phyloP scores from a whole-genome alignment of 2,329 filamentous ascomycete genomes.

The Xenoacremonium recifei region DNA sequence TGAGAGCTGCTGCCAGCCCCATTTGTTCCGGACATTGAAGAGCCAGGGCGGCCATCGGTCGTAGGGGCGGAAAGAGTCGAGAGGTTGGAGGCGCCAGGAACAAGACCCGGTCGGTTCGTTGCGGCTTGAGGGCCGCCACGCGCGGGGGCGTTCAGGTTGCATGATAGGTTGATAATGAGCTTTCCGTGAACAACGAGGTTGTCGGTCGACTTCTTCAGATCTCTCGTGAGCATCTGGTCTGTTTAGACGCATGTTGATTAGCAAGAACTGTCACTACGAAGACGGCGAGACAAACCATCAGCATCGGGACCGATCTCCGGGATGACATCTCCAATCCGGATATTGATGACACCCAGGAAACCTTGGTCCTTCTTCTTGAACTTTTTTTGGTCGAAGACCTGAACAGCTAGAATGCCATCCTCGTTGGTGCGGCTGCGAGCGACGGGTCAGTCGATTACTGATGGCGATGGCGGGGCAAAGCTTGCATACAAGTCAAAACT shows the following conservation, averaged over 20 bases:
- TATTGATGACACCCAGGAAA: constrained; percentile 96
- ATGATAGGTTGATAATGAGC: constrained; percentile 93
- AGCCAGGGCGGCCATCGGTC: constrained; percentile 49
- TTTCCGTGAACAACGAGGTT: constrained; percentile 98
- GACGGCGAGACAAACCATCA: constrained; percentile 66
- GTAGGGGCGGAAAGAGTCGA: constrained; percentile 43
- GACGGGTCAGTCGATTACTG: constrained; percentile 11
- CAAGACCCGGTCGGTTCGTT: constrained; percentile 45
- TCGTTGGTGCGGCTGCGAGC: constrained; percentile 76
- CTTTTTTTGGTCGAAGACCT: constrained; percentile 99
- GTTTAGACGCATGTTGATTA: constrained; percentile 2
- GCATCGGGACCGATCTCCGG: constrained; percentile 79
- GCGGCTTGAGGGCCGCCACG: constrained; percentile 45
- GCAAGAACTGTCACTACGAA: constrained; percentile 18
- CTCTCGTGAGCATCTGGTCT: constrained; percentile 98
- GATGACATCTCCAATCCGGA: constrained; percentile 91
- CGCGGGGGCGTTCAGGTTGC: constrained; percentile 74
- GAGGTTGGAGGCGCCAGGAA: constrained; percentile 43
- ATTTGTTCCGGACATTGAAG: constrained; percentile 51
- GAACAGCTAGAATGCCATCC: constrained; percentile 93
- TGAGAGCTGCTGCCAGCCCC: constrained; percentile 42
- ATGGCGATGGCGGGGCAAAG: constrained; percentile 16
- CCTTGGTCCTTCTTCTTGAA: constrained; percentile 99
- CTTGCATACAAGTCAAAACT: constrained; percentile 97
- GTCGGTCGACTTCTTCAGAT: constrained; percentile 96